Conservation (phyloP, 257 asterid genomes). For the Solanum chiquidenum region DNA sequence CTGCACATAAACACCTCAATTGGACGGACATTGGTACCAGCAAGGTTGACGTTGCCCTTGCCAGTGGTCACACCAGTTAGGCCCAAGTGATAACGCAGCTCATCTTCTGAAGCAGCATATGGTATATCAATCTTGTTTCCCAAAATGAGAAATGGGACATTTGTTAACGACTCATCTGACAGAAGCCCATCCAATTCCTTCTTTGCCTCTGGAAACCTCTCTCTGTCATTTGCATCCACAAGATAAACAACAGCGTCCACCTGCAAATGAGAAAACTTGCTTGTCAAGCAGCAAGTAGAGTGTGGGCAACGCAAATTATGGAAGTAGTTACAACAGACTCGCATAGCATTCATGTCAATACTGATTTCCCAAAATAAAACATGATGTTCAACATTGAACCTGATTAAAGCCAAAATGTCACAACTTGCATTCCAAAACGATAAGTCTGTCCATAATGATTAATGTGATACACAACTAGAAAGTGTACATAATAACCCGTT, state of each 20-base stretch:
- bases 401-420: not conserved
- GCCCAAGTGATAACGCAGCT: conserved; percentile 28
- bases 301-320: not conserved
- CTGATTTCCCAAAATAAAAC: not conserved
- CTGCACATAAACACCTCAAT: conserved; percentile 47
- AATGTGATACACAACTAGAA: not conserved
- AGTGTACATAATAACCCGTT: not conserved
- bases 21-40: conserved; percentile 18
- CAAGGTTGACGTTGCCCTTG: conserved; percentile 18
- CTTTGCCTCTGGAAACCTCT: conserved; percentile 34
- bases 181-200: conserved; percentile 41
- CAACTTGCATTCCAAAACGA: not conserved
- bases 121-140: conserved; percentile 40
- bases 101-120: conserved; percentile 40
- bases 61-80: conserved; percentile 31
- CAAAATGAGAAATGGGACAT: conserved; percentile 36
- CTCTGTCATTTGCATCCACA: conserved; percentile 35
- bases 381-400: not conserved
- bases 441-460: not conserved
- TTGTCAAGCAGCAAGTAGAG: not conserved
- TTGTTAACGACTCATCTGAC: conserved; percentile 21
- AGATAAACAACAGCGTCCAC: conserved; percentile 40
- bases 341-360: not conserved
- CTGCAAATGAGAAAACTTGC: not conserved
- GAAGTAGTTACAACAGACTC: not conserved